A percentile compares a stretch with the other conserved stretches of the same genome.
These are phyloP conservation scores for Zygosaccharomyces sapae DNA, from an alignment of 1,139 yeast species.

Conservation along the genomic window DNA sequence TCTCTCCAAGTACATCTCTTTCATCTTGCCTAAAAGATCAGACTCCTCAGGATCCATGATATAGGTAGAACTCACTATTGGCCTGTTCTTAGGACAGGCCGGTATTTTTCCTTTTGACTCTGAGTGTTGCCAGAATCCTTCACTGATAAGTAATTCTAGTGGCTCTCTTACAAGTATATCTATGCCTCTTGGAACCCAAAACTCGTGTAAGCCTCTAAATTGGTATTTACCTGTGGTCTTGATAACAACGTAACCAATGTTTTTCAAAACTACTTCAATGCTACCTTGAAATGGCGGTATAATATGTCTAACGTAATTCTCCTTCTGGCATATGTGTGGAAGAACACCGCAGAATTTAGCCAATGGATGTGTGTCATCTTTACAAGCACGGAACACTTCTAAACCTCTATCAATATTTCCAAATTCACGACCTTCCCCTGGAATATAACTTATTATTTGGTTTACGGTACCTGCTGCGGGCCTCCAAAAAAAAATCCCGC, in stretches of 20 bases:
- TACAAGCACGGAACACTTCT: slow-evolving; percentile 24
- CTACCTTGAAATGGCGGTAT: slow-evolving; percentile 69
- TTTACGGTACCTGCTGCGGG: slow-evolving; percentile 46
- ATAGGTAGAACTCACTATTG: slow-evolving; percentile 30
- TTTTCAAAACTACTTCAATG: slow-evolving; percentile 63
- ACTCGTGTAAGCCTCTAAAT: slow-evolving; percentile 40
- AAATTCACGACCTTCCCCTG: slow-evolving; percentile 33
- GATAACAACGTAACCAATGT: slow-evolving; percentile 62
- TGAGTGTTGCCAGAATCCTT: slow-evolving; percentile 13
- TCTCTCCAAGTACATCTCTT: slow-evolving; percentile 26
- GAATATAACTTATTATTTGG: slow-evolving; percentile 36
- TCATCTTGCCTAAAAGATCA: slow-evolving; percentile 24
- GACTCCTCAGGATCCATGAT: slow-evolving; percentile 24
- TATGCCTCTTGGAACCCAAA: slow-evolving; percentile 49
- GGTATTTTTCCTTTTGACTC: slow-evolving; percentile 15
- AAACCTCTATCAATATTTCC: slow-evolving; percentile 32
- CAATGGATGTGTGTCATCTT: slow-evolving; percentile 27
- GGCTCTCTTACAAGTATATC: slow-evolving; percentile 43
- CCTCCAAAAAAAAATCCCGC: slow-evolving; percentile 55
- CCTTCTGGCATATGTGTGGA: slow-evolving; percentile 35
- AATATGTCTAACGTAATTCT: slow-evolving; percentile 42
- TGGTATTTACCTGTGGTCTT: slow-evolving; percentile 57
- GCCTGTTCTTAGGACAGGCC: slow-evolving; percentile 25
- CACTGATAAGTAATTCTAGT: slow-evolving; percentile 21
- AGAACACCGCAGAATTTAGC: slow-evolving; percentile 37